Conservation (phyloP, 352 stramenopile species). For the Globisporangium carolinianum region DNA sequence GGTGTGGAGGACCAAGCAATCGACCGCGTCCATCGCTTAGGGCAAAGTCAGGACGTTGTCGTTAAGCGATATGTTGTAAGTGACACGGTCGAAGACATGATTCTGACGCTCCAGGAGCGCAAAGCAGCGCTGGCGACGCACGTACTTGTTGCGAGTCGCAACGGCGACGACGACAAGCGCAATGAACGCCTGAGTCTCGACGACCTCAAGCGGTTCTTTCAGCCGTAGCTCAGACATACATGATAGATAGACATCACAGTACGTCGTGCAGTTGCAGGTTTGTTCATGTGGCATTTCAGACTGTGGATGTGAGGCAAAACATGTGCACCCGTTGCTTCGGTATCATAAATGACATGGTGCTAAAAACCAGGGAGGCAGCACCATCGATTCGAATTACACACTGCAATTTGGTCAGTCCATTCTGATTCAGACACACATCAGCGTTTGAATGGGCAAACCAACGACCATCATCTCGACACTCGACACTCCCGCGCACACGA, state of each 20-base stretch:
- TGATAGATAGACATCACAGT: not conserved
- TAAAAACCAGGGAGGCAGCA: too few relatives aligned
- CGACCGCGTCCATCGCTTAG: conserved; percentile 88
- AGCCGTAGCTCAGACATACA: conserved; percentile 8
- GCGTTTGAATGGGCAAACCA: too few relatives aligned
- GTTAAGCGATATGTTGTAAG: conserved; percentile 88
- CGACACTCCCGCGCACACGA: too few relatives aligned
- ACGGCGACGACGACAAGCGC: conserved; percentile 27
- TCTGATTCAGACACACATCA: too few relatives aligned
- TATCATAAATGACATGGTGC: too few relatives aligned
- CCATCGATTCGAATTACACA: too few relatives aligned
- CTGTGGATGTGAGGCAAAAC: not conserved
- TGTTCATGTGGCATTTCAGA: not conserved
- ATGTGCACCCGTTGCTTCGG: too few relatives aligned
- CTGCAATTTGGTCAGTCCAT: too few relatives aligned
- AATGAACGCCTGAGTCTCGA: conserved; percentile 55
- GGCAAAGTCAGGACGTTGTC: conserved; percentile 74
- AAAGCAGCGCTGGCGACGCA: conserved; percentile 85
- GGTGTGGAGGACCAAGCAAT: conserved; percentile 92
- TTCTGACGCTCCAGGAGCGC: conserved; percentile 84
- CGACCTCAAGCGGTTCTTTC: conserved; percentile 68
- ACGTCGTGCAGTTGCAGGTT: too few relatives aligned
- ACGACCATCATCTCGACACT: too few relatives aligned
- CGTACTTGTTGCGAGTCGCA: conserved; percentile 53
- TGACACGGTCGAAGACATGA: conserved; percentile 90